phyloP scores from a whole-genome alignment of 2,329 filamentous ascomycete genomes.

The Akanthomyces lecanii region DNA sequence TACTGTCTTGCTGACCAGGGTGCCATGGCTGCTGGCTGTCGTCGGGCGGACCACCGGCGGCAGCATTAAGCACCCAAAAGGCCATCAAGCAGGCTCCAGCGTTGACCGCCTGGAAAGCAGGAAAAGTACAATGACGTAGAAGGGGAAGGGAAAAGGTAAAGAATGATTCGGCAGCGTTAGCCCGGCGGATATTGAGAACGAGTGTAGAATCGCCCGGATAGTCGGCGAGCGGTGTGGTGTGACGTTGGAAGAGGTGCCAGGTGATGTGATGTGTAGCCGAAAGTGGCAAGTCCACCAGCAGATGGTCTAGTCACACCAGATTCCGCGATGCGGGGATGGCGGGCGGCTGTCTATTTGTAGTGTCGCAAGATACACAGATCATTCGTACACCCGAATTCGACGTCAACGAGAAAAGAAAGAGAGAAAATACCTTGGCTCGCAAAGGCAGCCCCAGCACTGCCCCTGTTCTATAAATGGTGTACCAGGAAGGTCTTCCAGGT shows the following conservation, averaged over 20 bases:
- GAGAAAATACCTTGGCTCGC: neutral
- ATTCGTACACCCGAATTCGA: neutral
- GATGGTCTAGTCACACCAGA: conserved; percentile 2
- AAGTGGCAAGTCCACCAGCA: neutral
- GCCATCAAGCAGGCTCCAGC: conserved; percentile 36
- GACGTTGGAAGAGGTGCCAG: conserved; percentile 4
- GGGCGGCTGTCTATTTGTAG: neutral
- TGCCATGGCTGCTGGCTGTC: conserved; percentile 1
- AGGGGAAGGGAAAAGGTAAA: neutral
- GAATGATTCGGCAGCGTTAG: neutral
- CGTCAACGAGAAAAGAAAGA: neutral
- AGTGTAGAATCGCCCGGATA: neutral
- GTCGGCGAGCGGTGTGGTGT: conserved; percentile 14
- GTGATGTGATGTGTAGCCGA: neutral
- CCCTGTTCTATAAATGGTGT: conserved; percentile 4
- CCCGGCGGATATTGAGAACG: neutral
- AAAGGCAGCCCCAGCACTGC: conserved; percentile 6
- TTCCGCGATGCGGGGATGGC: neutral
- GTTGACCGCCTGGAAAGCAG: conserved; percentile 7
- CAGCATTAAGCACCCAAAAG: conserved; percentile 37
- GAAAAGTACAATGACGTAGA: neutral
- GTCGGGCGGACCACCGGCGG: conserved; percentile 17
- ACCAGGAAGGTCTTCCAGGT: neutral
- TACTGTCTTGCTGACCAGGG: neutral
- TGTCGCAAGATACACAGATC: neutral